Evolutionary conservation across 1,284 basidiomycete species (phyloP).

Genomic region (Cryptococcus maquisensis): DNA sequence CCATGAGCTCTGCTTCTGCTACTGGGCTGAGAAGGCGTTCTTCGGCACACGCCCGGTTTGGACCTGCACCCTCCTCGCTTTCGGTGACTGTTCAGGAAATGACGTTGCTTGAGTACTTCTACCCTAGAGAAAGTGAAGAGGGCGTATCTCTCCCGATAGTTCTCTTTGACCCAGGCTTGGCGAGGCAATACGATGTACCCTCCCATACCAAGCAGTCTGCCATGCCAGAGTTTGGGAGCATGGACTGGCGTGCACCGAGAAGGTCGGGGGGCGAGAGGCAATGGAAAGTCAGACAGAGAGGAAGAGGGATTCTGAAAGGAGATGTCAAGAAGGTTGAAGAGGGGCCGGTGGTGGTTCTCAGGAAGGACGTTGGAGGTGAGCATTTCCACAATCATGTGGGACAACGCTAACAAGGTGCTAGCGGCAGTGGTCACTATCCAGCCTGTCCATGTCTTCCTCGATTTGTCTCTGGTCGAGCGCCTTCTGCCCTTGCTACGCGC

Average conservation of each 20-base stretch:
- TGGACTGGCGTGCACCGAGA: slow-evolving; percentile 45
- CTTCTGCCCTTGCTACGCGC: slow-evolving; percentile 38
- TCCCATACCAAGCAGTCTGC: background rate
- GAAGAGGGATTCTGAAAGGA: slow-evolving; percentile 33
- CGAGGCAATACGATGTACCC: slow-evolving; percentile 37
- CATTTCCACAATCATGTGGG: background rate
- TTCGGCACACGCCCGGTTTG: slow-evolving; percentile 1
- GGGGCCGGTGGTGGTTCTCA: slow-evolving; percentile 20
- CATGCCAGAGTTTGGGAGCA: slow-evolving; percentile 40
- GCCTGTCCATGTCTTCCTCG: slow-evolving; percentile 69
- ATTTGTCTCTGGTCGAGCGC: slow-evolving; percentile 57
- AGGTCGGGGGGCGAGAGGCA: slow-evolving; percentile 30
- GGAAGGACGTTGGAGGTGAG: slow-evolving; percentile 23
- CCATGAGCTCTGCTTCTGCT: background rate
- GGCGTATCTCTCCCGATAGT: slow-evolving; percentile 43
- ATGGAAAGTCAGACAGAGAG: slow-evolving; percentile 35
- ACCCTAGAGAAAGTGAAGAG: background rate
- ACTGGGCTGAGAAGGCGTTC: background rate
- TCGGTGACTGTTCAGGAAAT: slow-evolving; percentile 21
- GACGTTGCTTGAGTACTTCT: slow-evolving; percentile 39
- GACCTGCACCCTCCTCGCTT: background rate
- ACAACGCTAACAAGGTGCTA: background rate
- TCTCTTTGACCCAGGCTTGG: slow-evolving; percentile 42
- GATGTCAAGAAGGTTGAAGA: slow-evolving; percentile 5
- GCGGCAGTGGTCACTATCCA: slow-evolving; percentile 45